Base-by-base conservation (phyloP, 2,329 filamentous ascomycete genomes). In the Malbranchea zuffiana region DNA sequence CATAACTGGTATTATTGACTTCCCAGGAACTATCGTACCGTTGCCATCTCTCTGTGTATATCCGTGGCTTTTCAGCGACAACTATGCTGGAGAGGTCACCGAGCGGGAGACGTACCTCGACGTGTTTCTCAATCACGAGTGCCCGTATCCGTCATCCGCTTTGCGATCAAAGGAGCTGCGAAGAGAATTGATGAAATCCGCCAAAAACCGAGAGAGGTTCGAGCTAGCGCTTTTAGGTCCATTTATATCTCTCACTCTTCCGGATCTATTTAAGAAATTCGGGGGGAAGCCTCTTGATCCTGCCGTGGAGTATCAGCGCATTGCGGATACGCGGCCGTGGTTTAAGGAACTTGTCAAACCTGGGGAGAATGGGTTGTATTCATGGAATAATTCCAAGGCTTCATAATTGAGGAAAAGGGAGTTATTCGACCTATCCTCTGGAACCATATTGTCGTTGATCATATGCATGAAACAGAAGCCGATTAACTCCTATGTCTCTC, bases 281-380 rank as follows among this genome's bases (percentile, higher is more conserved):
- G 4, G 32, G 37, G 3, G 40, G 39, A 7, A 48, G 50, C 11
- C 50, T 51, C 29, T 49, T 50, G 2, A 54, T 54, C n/a, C 28
- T 18, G 21, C 19, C 21, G 13, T 32, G n/a, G 29, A 32, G 21
- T 19, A n/a, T 19, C 29, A 32, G n/a, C 19, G 11, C n/a, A 19
- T 19, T n/a, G 29, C 17, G 16, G 15, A 32, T n/a, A 4, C 29
- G 21, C 29, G n/a, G n/a, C n/a, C n/a, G n/a, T n/a, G n/a, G n/a
- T n/a, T n/a, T n/a, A n/a, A n/a, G n/a, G n/a, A n/a, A n/a, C n/a
- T n/a, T n/a, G n/a, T n/a, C n/a, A n/a, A n/a, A n/a, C n/a, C n/a
- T n/a, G n/a, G n/a, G n/a, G n/a, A n/a, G n/a, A n/a, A n/a, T n/a
- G n/a, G n/a, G n/a, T n/a, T n/a, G n/a, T n/a, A n/a, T n/a, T n/a